Base-by-base conservation (phyloP, 2,329 filamentous ascomycete genomes). In the Botrytis fragariae region DNA sequence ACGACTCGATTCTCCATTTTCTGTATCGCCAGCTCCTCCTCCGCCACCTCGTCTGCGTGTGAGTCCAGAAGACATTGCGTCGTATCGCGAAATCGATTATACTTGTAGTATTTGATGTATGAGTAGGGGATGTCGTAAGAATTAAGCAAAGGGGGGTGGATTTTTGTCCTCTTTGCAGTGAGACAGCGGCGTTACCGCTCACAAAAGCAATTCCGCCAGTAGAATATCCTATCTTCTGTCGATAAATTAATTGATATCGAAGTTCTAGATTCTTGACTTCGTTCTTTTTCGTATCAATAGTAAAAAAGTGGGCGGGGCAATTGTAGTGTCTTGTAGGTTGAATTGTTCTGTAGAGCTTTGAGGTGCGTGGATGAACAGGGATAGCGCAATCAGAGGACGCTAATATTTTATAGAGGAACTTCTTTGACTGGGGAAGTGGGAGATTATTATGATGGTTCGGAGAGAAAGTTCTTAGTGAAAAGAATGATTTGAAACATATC, bases 21-120 rank as follows among this genome's bases (percentile, higher is more conserved):
- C 90, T 82, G 86, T 88, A 73, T 88, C 87, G 79, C 85, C 89
- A 84, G 90, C 88, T 76, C 82, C 83, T 80, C 86, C 90, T 79
- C 88, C 90, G 81, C 89, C 92, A 84, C 91, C 88, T 81, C 91
- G 87, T 88, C 88, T 88, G 82, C 88, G 84, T 75, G 88, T 90
- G 81, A 90, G 84, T 78, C 88, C 88, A 75, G 87, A 88, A 75
- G 85, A 85, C 78, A 84, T 85, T 73, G 71, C 70, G 71, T 51
- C 22, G 48, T 72, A 48, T 60, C 37, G 71, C 29, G 14, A 54
- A 61, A 69, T 73, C 57, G 44, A 64, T 74, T 74, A 70, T 70
- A 64, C 39, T 22, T 72, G 63, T 69, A 32, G n/a, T 42, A 32
- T 44, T 61, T 72, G 68, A 74, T 76, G 75, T 73, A 68, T 70